Conservation (phyloP, 306 rosid genomes). For the Argentina anserina region DNA sequence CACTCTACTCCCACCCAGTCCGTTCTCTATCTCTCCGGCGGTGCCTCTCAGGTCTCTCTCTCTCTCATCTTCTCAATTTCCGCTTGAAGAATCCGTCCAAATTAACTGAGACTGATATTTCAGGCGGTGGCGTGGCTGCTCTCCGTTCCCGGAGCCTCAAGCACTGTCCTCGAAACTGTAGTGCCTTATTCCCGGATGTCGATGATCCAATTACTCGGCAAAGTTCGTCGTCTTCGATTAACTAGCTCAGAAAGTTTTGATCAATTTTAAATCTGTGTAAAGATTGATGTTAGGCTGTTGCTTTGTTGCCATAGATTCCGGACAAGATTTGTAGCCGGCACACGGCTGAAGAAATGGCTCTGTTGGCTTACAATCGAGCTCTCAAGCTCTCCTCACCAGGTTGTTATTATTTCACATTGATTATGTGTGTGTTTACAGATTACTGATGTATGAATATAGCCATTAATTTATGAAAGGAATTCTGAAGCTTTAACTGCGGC, state of each 20-base stretch:
- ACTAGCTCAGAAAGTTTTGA: background rate
- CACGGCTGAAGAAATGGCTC: slow-evolving; percentile 81
- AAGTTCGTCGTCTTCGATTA: slow-evolving; percentile 31
- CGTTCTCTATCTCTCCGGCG: slow-evolving; percentile 70
- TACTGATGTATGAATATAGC: too few species aligned
- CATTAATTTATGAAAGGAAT: background rate
- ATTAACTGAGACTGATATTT: background rate
- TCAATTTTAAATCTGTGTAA: background rate
- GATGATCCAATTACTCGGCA: slow-evolving; percentile 66
- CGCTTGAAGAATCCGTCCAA: background rate
- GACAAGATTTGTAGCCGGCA: slow-evolving; percentile 53
- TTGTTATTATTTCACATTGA: slow-evolving; percentile 12
- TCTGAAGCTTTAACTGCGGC: background rate
- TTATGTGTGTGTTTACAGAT: background rate
- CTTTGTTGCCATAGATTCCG: slow-evolving; percentile 54
- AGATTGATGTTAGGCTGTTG: background rate
- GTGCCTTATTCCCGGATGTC: slow-evolving; percentile 79
- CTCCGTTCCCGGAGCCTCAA: slow-evolving; percentile 80
- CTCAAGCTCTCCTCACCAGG: slow-evolving; percentile 86
- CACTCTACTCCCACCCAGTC: slow-evolving; percentile 65
- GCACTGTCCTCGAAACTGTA: slow-evolving; percentile 72
- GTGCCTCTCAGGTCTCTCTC: slow-evolving; percentile 72
- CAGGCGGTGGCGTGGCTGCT: slow-evolving; percentile 64
- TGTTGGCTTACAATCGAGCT: slow-evolving; percentile 88
- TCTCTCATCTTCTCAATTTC: background rate